These are phyloP conservation scores for Platanthera zijinensis DNA, from an alignment of 106 monocot species.

Conservation along the genomic window DNA sequence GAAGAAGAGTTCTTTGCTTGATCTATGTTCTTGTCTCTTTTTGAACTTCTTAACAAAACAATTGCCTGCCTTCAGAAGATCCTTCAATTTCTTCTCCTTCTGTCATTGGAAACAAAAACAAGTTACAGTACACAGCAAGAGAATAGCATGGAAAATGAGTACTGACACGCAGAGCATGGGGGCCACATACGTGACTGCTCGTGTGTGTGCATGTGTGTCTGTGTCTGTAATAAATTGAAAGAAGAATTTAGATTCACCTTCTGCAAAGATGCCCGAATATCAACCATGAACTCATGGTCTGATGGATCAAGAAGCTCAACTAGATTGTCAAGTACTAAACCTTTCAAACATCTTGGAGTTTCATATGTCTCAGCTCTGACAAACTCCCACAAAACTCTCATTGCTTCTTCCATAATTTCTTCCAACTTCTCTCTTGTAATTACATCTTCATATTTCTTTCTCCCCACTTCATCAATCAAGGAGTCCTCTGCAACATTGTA, in stretches of 20 bases:
- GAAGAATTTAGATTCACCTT: constrained; percentile 33
- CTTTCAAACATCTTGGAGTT: constrained; percentile 45
- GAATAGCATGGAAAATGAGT: not conserved
- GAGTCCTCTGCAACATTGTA: constrained; percentile 48
- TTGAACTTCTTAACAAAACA: constrained; percentile 82
- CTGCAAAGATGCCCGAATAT: constrained; percentile 42
- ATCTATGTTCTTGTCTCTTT: constrained; percentile 46
- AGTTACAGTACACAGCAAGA: not conserved
- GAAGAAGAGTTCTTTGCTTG: constrained; percentile 68
- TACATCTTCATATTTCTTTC: constrained; percentile 18
- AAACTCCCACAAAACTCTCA: constrained; percentile 71
- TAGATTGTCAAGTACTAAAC: constrained; percentile 29
- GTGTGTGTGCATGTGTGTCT: too few relatives aligned
- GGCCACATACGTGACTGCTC: too few relatives aligned
- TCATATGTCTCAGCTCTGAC: constrained; percentile 71
- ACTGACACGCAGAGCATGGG: too few relatives aligned
- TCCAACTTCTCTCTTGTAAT: constrained; percentile 46
- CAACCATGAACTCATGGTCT: constrained; percentile 38
- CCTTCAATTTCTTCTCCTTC: constrained; percentile 84
- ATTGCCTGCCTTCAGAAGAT: constrained; percentile 53
- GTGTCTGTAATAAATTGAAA: not conserved
- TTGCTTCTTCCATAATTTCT: constrained; percentile 63
- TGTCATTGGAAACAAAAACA: constrained; percentile 11
- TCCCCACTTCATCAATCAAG: constrained; percentile 51
- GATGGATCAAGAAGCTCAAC: constrained; percentile 60